Percentiles rank a stretch among this genome's conserved stretches.
phyloP scores from a whole-genome alignment of 179 eudicot species.

The Actinidia chinensis region DNA sequence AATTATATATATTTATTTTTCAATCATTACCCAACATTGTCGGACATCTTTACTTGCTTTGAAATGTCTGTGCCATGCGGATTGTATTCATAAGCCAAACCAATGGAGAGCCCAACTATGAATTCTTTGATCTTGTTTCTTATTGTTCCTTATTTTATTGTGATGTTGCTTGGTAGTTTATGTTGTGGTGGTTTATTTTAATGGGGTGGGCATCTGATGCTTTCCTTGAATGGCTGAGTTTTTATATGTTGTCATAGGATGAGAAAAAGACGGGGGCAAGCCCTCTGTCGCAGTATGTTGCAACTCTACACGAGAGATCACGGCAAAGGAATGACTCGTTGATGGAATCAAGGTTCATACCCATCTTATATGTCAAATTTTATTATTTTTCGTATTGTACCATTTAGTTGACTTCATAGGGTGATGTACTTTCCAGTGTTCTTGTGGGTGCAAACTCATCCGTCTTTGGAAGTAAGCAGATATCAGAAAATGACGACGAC shows the following conservation, averaged over 20 bases:
- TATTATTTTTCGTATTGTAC: background rate
- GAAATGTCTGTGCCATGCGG: background rate
- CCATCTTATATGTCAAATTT: background rate
- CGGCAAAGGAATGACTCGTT: conserved; percentile 63
- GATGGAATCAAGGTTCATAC: conserved; percentile 65
- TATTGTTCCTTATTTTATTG: background rate
- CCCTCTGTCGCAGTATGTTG: conserved; percentile 70
- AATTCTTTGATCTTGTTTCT: background rate
- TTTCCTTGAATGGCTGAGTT: background rate
- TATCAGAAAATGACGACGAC: conserved; percentile 48
- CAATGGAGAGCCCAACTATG: background rate
- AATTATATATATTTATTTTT: background rate
- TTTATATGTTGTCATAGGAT: conserved; percentile 43
- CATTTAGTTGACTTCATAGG: background rate
- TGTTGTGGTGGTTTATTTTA: background rate
- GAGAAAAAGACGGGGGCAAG: conserved; percentile 66
- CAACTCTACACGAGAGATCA: conserved; percentile 59
- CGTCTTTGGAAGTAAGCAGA: conserved; percentile 42
- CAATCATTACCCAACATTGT: background rate
- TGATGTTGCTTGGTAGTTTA: background rate
- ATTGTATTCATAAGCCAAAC: background rate
- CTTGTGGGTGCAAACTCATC: conserved; percentile 63
- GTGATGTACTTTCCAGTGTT: conserved; percentile 50
- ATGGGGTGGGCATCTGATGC: background rate
- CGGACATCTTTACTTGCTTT: background rate